phyloP scores from a whole-genome alignment of 495 filamentous ascomycete species.

The Bombardia bombarda region DNA sequence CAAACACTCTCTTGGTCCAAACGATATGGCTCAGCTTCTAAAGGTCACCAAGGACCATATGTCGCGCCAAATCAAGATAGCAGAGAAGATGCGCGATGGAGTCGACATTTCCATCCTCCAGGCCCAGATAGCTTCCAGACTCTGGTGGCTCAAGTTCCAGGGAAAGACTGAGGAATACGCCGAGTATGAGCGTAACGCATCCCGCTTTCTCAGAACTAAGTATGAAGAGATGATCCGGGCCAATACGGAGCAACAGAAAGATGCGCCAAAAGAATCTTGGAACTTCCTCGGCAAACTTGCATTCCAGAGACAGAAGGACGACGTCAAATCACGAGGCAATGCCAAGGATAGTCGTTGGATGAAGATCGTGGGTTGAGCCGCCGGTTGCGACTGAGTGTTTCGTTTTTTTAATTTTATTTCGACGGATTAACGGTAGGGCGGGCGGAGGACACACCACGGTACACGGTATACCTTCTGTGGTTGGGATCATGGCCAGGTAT shows the following conservation, averaged over 20 bases:
- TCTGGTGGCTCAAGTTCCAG: slow-evolving; percentile 39
- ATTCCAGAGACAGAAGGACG: background rate
- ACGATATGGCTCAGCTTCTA: slow-evolving; percentile 2
- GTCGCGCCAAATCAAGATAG: slow-evolving; percentile 13
- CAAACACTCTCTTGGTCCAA: slow-evolving; percentile 14
- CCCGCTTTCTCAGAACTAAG: slow-evolving; percentile 24
- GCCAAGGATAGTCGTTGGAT: slow-evolving; percentile 11
- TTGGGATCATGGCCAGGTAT: too few species aligned
- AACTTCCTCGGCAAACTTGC: slow-evolving; percentile 1
- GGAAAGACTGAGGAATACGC: slow-evolving; percentile 33
- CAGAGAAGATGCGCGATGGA: slow-evolving; percentile 21
- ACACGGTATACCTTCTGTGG: too few species aligned
- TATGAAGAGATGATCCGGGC: too few species aligned
- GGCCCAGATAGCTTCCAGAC: slow-evolving; percentile 35
- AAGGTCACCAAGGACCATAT: slow-evolving; percentile 13
- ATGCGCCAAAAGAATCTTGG: background rate
- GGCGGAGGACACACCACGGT: too few species aligned
- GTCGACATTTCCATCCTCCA: slow-evolving; percentile 26
- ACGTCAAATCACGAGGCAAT: background rate
- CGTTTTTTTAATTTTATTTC: background rate
- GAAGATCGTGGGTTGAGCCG: slow-evolving; percentile 8
- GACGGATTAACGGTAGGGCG: too few species aligned
- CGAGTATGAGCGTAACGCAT: slow-evolving; percentile 32
- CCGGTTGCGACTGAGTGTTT: background rate
- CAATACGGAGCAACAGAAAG: background rate